Evolutionary conservation across 2,329 filamentous ascomycete genomes (phyloP).

Genomic region (Fusarium brevicatenulatum): DNA sequence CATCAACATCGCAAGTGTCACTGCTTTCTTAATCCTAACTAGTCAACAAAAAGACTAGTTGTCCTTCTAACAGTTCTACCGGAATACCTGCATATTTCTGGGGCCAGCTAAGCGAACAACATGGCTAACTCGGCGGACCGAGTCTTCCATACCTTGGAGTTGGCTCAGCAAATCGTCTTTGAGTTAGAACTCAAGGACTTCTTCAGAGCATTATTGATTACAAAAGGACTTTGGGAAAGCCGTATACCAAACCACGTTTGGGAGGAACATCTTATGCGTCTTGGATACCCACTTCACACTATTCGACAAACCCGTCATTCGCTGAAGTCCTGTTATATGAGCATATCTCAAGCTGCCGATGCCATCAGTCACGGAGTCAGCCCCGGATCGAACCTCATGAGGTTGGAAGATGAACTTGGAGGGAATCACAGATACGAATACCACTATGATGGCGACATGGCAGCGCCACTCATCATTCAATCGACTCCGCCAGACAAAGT

Average conservation of each 20-base stretch:
- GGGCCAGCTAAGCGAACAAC: neutral
- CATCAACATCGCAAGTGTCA: neutral
- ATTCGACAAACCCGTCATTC: neutral
- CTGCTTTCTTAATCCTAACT: neutral
- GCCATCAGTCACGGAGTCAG: neutral
- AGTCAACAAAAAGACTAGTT: neutral
- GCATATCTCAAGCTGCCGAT: neutral
- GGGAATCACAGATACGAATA: neutral
- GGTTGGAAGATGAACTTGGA: neutral
- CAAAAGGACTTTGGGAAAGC: slow-evolving; percentile 10
- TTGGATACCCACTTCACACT: slow-evolving; percentile 3
- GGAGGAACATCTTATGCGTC: neutral
- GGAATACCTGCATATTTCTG: neutral
- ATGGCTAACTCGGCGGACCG: slow-evolving; percentile 13
- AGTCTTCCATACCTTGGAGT: slow-evolving; percentile 23
- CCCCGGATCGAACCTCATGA: neutral
- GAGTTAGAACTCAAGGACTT: slow-evolving; percentile 6
- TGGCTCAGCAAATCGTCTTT: slow-evolving; percentile 24
- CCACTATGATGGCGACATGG: neutral
- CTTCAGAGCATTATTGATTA: slow-evolving; percentile 2
- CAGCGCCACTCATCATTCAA: neutral
- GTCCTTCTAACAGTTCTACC: neutral
- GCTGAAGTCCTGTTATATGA: neutral
- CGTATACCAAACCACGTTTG: neutral
- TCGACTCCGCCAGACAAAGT: neutral